A percentile compares a stretch with the other conserved stretches of the same genome.
phyloP scores from a whole-genome alignment of 1,139 yeast species.

The Magnusiomyces fungicola region DNA sequence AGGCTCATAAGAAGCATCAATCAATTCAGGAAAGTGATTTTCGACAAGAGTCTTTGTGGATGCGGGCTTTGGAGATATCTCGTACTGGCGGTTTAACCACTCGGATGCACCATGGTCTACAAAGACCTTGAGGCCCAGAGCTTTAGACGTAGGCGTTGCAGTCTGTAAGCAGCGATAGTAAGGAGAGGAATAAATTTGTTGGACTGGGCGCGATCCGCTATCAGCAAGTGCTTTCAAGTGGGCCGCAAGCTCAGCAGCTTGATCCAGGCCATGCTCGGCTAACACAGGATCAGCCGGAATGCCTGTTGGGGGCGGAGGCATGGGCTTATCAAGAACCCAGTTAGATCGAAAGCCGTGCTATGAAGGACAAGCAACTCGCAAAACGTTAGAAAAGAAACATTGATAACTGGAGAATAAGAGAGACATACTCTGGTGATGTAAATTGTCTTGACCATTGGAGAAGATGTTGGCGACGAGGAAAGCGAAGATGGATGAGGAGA shows the following conservation, averaged over 20 bases:
- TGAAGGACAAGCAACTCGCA: too few species aligned
- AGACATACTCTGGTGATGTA: conserved; percentile 16
- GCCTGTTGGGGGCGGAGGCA: conserved; percentile 75
- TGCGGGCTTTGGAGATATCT: conserved; percentile 19
- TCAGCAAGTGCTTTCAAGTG: conserved; percentile 36
- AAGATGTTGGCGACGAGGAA: background rate
- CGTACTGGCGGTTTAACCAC: conserved; percentile 20
- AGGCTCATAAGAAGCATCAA: conserved; percentile 37
- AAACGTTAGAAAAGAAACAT: background rate
- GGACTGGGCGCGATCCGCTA: conserved; percentile 41
- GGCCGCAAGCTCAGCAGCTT: conserved; percentile 65
- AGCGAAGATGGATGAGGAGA: background rate
- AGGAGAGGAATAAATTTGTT: conserved; percentile 67
- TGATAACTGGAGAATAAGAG: background rate
- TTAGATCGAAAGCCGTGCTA: conserved; percentile 78
- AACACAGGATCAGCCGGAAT: conserved; percentile 75
- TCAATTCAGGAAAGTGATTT: conserved; percentile 13
- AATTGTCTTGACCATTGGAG: conserved; percentile 14
- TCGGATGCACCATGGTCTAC: conserved; percentile 48
- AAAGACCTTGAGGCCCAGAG: conserved; percentile 45
- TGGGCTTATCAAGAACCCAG: conserved; percentile 53
- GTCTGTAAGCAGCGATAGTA: conserved; percentile 89
- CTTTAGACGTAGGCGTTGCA: conserved; percentile 55
- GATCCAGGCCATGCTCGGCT: conserved; percentile 73
- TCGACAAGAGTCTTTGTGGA: conserved; percentile 1